A percentile compares a stretch with the other conserved stretches of the same genome.
phyloP scores from a whole-genome alignment of 495 filamentous ascomycete species.

The Halenospora varia region DNA sequence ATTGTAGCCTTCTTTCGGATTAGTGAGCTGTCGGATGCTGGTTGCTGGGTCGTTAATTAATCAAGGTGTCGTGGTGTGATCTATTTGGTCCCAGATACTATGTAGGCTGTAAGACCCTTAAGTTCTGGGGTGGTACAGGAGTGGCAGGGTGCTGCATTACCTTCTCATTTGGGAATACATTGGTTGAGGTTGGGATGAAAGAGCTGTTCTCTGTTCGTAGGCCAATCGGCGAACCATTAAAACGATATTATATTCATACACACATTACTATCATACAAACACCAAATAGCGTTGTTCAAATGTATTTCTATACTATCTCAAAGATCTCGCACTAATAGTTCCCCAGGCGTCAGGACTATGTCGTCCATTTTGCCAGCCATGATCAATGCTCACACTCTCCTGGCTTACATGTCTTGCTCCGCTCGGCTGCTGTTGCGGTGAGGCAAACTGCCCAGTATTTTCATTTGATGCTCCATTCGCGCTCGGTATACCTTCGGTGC shows the following conservation, averaged over 20 bases:
- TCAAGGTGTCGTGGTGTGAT: too few species aligned
- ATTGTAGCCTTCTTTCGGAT: too few species aligned
- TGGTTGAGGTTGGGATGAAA: too few species aligned
- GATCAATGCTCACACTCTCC: conserved; percentile 81
- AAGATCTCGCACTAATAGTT: conserved; percentile 72
- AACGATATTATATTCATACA: not conserved
- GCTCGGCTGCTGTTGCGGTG: conserved; percentile 3
- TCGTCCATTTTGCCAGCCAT: conserved; percentile 65
- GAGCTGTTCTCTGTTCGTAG: too few species aligned
- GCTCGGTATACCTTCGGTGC: conserved; percentile 8
- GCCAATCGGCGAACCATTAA: not conserved
- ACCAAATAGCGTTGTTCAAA: not conserved
- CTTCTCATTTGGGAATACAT: too few species aligned
- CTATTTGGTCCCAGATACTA: too few species aligned
- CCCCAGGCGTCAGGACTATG: conserved; percentile 97
- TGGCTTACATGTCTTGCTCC: conserved; percentile 66
- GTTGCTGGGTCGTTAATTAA: too few species aligned
- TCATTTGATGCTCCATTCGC: conserved; percentile 22
- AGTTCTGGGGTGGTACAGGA: too few species aligned
- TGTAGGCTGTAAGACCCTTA: too few species aligned
- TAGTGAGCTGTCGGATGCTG: too few species aligned
- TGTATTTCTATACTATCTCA: conserved; percentile 28
- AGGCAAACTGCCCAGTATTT: conserved; percentile 13
- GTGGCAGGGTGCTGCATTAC: too few species aligned
- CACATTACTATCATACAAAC: not conserved